Percentiles rank a stretch among this genome's conserved stretches.
Conservation (phyloP, 768 basidiomycete genomes). For the Phallus indusiatus region DNA sequence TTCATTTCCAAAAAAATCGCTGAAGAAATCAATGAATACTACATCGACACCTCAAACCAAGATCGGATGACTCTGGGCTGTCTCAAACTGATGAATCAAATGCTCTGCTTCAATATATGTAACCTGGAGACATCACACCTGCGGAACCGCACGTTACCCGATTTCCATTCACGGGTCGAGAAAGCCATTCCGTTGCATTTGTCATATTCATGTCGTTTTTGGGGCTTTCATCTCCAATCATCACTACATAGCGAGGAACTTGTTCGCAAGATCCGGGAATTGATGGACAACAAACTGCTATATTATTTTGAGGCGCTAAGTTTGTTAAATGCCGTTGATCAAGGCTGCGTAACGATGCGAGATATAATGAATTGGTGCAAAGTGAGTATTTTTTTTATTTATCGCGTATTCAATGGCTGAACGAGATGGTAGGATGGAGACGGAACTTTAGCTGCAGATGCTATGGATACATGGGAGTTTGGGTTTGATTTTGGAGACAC, state of each 20-base stretch:
- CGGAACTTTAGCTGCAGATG: slow-evolving; percentile 7
- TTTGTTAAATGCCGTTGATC: slow-evolving; percentile 14
- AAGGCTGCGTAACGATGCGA: slow-evolving; percentile 12
- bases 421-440: not conserved
- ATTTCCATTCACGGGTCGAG: slow-evolving; percentile 14
- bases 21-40: not conserved
- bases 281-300: slow-evolving; percentile 21
- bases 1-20: no score
- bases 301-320: slow-evolving; percentile 32
- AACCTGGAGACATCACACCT: slow-evolving; percentile 22
- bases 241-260: slow-evolving; percentile 9
- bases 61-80: slow-evolving; percentile 15
- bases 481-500: slow-evolving; percentile 21
- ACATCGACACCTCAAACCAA: slow-evolving; percentile 14
- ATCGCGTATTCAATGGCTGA: not conserved
- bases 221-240: slow-evolving; percentile 20
- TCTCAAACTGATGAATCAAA: slow-evolving; percentile 20
- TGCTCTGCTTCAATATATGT: slow-evolving; percentile 28
- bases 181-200: slow-evolving; percentile 21
- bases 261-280: slow-evolving; percentile 10
- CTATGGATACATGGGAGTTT: slow-evolving; percentile 21
- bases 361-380: not conserved
- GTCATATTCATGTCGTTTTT: slow-evolving; percentile 29
- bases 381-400: slow-evolving; percentile 3
- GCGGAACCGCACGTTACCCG: slow-evolving; percentile 19